Conservation (phyloP, 2,329 filamentous ascomycete genomes). For the Seiridium unicorne region DNA sequence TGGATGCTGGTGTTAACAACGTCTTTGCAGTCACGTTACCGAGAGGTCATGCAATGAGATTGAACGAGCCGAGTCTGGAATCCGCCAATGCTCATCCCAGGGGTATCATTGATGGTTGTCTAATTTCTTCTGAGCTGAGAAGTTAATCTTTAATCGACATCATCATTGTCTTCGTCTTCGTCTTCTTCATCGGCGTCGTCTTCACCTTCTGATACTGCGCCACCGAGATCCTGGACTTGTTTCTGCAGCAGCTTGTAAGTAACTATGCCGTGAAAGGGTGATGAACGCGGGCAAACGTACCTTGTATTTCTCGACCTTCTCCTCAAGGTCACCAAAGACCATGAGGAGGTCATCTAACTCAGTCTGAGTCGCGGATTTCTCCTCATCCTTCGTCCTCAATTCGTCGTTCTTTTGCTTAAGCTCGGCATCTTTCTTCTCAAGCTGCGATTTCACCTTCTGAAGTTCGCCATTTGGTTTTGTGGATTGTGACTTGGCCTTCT, state of each 20-base stretch:
- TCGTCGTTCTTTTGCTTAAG: conserved; percentile 24
- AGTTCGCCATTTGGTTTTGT: conserved; percentile 44
- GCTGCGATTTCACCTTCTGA: conserved; percentile 48
- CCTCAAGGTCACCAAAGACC: conserved; percentile 77
- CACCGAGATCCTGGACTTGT: conserved; percentile 64
- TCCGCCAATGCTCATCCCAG: too few species aligned
- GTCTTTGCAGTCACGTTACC: too few species aligned
- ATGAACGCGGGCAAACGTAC: conserved; percentile 39
- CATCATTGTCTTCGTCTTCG: conserved; percentile 45
- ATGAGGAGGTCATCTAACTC: conserved; percentile 81
- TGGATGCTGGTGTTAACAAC: too few species aligned
- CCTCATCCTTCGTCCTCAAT: conserved; percentile 52
- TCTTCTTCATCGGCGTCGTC: conserved; percentile 61
- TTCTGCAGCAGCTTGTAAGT: conserved; percentile 32
- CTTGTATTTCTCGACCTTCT: conserved; percentile 74
- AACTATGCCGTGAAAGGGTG: neutral
- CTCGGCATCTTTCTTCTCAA: conserved; percentile 39
- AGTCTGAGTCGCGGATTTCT: conserved; percentile 62
- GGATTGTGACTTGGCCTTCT: neutral
- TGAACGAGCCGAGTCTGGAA: too few species aligned
- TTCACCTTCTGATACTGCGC: conserved; percentile 74
- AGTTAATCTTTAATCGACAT: conserved; percentile 25
- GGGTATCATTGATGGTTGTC: too few species aligned
- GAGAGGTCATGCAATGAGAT: too few species aligned
- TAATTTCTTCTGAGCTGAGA: too few species aligned